Conservation (phyloP, 495 filamentous ascomycete species). For the Penicillium cosmopolitanum region DNA sequence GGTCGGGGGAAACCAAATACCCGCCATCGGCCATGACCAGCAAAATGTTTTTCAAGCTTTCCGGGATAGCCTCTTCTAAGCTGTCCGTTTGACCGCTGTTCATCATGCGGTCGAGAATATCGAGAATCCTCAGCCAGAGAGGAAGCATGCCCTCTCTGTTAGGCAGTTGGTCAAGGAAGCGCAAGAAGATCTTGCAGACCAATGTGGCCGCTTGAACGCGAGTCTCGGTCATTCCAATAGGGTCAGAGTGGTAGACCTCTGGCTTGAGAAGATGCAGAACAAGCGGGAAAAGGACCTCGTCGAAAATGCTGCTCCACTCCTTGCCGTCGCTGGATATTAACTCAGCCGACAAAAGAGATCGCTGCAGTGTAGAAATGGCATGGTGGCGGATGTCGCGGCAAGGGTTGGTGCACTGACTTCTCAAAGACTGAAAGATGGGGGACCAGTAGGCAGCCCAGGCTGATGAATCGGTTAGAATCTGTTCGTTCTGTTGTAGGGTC, state of each 20-base stretch:
- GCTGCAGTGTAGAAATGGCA: slow-evolving; percentile 84
- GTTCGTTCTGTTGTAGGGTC: not conserved
- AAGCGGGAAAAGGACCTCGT: slow-evolving; percentile 93
- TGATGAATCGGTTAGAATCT: slow-evolving; percentile 34
- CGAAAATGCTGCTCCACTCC: slow-evolving; percentile 95
- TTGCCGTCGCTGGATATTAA: slow-evolving; percentile 75
- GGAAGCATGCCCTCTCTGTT: slow-evolving; percentile 92
- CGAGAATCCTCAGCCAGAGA: slow-evolving; percentile 89
- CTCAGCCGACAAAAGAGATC: slow-evolving; percentile 79
- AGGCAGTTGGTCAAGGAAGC: slow-evolving; percentile 83
- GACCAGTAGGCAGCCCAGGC: slow-evolving; percentile 99
- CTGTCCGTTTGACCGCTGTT: slow-evolving; percentile 93
- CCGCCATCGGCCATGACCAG: slow-evolving; percentile 93
- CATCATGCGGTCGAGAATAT: slow-evolving; percentile 95
- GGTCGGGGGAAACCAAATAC: slow-evolving; percentile 71
- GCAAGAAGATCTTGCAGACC: slow-evolving; percentile 92
- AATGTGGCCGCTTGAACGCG: slow-evolving; percentile 89
- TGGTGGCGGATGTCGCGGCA: slow-evolving; percentile 91
- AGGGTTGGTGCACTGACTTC: slow-evolving; percentile 89
- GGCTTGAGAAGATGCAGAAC: slow-evolving; percentile 88
- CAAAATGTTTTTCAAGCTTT: slow-evolving; percentile 94
- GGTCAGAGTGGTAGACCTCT: slow-evolving; percentile 91
- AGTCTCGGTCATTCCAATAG: slow-evolving; percentile 93
- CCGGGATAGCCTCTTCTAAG: slow-evolving; percentile 71
- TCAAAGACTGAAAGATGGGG: slow-evolving; percentile 87